phyloP scores from a whole-genome alignment of 192 early-diverging fungal species.

The Coemansia reversa region DNA sequence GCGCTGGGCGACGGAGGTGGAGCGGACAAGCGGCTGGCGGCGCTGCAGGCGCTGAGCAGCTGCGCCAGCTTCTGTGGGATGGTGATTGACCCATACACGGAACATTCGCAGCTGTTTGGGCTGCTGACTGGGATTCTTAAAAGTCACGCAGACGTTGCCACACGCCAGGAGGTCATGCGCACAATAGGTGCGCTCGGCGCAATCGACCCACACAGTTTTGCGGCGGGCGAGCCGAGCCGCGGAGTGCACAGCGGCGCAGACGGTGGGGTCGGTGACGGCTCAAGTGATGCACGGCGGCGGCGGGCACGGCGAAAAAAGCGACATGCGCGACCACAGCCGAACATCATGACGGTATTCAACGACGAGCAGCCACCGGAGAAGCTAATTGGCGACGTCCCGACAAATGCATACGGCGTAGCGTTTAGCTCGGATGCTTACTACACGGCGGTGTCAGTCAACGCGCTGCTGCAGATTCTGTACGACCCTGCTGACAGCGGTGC shows the following conservation, averaged over 20 bases:
- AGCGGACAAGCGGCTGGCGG: constrained; percentile 79
- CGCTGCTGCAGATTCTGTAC: constrained; percentile 84
- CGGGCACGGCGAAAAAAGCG: constrained; percentile 1
- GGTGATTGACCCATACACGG: constrained; percentile 90
- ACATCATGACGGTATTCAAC: constrained; percentile 32
- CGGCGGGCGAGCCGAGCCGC: constrained; percentile 1
- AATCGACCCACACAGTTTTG: constrained; percentile 77
- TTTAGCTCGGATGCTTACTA: constrained; percentile 77
- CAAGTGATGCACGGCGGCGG: neutral
- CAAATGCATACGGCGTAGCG: constrained; percentile 21
- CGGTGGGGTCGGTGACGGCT: neutral
- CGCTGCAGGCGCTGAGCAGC: constrained; percentile 83
- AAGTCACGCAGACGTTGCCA: constrained; percentile 69
- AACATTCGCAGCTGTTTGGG: constrained; percentile 80
- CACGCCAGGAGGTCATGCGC: constrained; percentile 84
- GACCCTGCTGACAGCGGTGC: constrained; percentile 78
- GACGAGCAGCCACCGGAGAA: constrained; percentile 21
- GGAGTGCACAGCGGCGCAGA: neutral
- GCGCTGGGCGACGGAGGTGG: constrained; percentile 87
- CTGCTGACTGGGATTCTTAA: constrained; percentile 80
- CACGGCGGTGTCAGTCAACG: constrained; percentile 83
- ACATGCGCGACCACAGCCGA: constrained; percentile 17
- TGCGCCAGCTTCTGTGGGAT: constrained; percentile 82
- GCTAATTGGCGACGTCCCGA: constrained; percentile 34
- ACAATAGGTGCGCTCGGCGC: constrained; percentile 93